Percentiles rank a stretch among this genome's conserved stretches.
Conservation (phyloP, 768 basidiomycete genomes). For the Termitomyces eurrhizus region DNA sequence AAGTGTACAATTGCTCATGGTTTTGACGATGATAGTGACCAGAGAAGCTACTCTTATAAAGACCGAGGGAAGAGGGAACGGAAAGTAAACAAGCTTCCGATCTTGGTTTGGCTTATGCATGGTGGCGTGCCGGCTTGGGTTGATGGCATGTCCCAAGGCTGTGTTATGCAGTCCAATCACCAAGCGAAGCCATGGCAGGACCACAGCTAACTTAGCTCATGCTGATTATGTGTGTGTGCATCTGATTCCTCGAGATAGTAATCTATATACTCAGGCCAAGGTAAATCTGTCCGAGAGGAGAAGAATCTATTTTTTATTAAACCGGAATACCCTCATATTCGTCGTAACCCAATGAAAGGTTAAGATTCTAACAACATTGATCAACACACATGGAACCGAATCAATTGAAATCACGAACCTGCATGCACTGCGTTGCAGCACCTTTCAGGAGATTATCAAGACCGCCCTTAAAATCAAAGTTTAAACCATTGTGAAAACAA, state of each 20-base stretch:
- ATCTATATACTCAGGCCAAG: neutral
- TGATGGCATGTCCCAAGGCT: constrained; percentile 14
- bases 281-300: neutral
- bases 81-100: neutral
- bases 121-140: neutral
- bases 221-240: neutral
- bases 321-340: constrained; percentile 76
- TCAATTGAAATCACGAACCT: constrained; percentile 45
- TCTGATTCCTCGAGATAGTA: neutral
- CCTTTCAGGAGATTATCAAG: constrained; percentile 97
- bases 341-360: constrained; percentile 83
- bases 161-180: constrained; percentile 5
- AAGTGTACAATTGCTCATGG: neutral
- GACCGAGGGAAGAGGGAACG: neutral
- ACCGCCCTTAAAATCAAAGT: constrained; percentile 58
- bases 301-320: neutral
- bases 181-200: neutral
- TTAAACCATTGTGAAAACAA: constrained; percentile 2
- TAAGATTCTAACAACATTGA: constrained; percentile 62
- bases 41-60: neutral
- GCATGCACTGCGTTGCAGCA: constrained; percentile 97
- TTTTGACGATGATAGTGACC: neutral
- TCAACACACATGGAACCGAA: neutral
- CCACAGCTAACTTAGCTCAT: neutral
- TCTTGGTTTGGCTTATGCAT: neutral